Evolutionary conservation across 2,329 filamentous ascomycete genomes (phyloP).

Genomic region (Fusarium falciforme): DNA sequence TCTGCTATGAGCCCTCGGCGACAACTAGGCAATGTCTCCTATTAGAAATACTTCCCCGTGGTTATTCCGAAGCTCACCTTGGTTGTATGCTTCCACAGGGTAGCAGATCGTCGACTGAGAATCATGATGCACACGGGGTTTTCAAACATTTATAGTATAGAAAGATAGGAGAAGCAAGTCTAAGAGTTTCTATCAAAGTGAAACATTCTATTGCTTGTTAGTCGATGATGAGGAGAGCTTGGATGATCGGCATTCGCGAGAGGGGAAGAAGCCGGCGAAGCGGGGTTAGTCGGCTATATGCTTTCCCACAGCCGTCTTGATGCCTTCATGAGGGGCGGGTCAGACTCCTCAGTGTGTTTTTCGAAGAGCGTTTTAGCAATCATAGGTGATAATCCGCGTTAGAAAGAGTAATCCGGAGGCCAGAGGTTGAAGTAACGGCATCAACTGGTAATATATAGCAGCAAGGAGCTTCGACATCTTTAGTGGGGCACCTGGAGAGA

Average conservation of each 20-base stretch:
- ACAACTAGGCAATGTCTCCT: neutral
- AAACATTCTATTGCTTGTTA: neutral
- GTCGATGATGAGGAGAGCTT: neutral
- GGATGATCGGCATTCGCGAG: neutral
- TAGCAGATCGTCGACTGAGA: accelerated
- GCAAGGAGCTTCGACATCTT: neutral
- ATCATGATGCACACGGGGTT: neutral
- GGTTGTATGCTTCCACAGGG: neutral
- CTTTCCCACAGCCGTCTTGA: neutral
- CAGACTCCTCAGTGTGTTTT: neutral
- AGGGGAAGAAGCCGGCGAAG: constrained; percentile 4
- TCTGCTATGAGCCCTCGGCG: neutral
- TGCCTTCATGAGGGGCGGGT: neutral
- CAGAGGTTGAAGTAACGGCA: too few relatives aligned
- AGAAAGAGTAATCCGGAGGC: accelerated
- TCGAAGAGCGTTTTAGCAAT: neutral
- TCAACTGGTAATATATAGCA: neutral
- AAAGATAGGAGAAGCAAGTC: neutral
- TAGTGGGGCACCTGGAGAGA: neutral
- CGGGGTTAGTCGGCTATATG: constrained; percentile 10
- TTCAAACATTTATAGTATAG: neutral
- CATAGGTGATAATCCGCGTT: neutral
- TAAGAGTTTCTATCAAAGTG: neutral
- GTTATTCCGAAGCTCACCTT: neutral
- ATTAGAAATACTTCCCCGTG: neutral